phyloP scores from a whole-genome alignment of 768 basidiomycete genomes.

The Epithele typhae region DNA sequence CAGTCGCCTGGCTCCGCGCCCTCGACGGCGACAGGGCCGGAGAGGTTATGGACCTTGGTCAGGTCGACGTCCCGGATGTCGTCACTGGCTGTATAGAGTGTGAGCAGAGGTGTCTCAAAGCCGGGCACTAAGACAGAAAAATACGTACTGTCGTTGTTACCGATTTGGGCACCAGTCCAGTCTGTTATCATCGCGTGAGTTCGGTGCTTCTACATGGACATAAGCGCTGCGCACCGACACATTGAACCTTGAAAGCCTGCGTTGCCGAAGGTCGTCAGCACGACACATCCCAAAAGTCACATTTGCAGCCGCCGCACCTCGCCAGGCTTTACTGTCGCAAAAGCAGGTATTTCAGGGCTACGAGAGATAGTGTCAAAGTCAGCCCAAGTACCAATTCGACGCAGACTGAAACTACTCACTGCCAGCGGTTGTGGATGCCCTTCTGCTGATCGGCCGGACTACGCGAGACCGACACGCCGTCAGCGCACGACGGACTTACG shows the following conservation, averaged over 20 bases:
- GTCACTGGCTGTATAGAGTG: constrained; percentile 46
- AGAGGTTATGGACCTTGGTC: constrained; percentile 67
- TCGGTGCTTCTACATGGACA: not conserved
- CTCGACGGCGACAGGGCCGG: constrained; percentile 70
- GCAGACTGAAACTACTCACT: constrained; percentile 38
- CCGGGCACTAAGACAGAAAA: constrained; percentile 3
- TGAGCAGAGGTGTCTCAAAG: not conserved
- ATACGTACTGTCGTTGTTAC: constrained; percentile 69
- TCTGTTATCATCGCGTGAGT: constrained; percentile 34
- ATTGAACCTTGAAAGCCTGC: constrained; percentile 68
- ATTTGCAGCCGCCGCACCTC: constrained; percentile 31
- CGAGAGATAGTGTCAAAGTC: not conserved
- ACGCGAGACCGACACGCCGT: constrained; percentile 12
- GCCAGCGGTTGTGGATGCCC: constrained; percentile 71
- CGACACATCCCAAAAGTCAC: constrained; percentile 4
- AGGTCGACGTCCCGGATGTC: constrained; percentile 65
- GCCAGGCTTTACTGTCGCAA: constrained; percentile 59
- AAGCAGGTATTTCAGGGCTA: constrained; percentile 62
- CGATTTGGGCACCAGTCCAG: constrained; percentile 78
- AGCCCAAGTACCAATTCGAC: not conserved
- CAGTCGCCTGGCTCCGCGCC: constrained; percentile 78
- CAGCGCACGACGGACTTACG: not conserved
- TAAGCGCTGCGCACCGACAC: constrained; percentile 45
- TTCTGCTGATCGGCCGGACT: constrained; percentile 52
- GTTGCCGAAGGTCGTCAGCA: no score